Base-by-base conservation (phyloP, 2,329 filamentous ascomycete genomes). In the Proliferodiscus dingleyae region DNA sequence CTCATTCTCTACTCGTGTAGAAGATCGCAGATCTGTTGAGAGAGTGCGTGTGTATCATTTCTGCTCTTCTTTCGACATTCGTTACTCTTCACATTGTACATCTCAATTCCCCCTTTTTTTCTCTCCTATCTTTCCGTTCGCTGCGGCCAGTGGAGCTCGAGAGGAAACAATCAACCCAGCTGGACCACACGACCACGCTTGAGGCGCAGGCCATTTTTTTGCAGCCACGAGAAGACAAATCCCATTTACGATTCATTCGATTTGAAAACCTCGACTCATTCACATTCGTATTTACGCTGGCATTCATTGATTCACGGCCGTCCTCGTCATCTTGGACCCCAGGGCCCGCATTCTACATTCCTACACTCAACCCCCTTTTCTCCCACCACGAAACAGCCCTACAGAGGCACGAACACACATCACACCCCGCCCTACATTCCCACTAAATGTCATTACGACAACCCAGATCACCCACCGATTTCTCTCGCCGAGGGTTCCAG, bases 401-500 rank as follows among this genome's bases (percentile, higher is more conserved):
- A n/a, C 28, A n/a, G 15, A 3, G 28, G 28, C 28, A 39, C 13
- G 38, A 22, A 15, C 41, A 28, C 32, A 37, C 32, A 11, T 11
- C 28, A n/a, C 2, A 30, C 34, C 10, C 26, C 40, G 7, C 24
- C 26, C 23, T 34, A 10, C 11, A 21, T 23, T 19, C 18, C 15
- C 22, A 26, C 22, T 43, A 41, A 49, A 61, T 61, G 58, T 60
- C 60, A 36, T 42, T 56, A 22, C 60, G 56, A 22, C 56, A 51
- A 18, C 58, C 55, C 19, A 48, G 49, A 46, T 55, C 56, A n/a
- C 45, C 45, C 23, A n/a, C n/a, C n/a, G 48, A 52, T 39, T 59
- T 57, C 42, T 55, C 50, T 7, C 49, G 53, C 18, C 47, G 47
- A 21, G 60, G 60, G 21, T 62, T 62, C 46, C 49, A 61, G 45